A percentile compares a stretch with the other conserved stretches of the same genome.
These are phyloP conservation scores for Acacia pycnantha DNA, from an alignment of 331 rosid genomes.

Conservation along the genomic window DNA sequence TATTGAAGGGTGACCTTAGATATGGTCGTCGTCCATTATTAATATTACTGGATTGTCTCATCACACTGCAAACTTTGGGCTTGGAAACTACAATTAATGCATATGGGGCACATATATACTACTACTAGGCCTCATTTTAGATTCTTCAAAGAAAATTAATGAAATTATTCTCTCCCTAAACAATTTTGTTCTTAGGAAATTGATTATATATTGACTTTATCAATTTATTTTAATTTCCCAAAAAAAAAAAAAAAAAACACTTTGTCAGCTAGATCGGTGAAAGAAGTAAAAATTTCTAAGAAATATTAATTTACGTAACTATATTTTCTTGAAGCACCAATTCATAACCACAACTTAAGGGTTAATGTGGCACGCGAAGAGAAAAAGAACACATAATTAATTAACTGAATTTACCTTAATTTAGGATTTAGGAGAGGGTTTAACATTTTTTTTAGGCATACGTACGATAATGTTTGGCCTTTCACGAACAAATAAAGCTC, in stretches of 20 bases:
- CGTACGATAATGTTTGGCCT: background rate
- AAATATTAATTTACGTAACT: no score
- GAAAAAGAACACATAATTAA: background rate
- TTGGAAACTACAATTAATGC: background rate
- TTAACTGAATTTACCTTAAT: background rate
- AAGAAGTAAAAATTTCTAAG: no score
- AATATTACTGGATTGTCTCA: no score
- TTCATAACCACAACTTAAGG: background rate
- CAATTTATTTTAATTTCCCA: no score
- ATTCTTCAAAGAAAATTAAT: no score
- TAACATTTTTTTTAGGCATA: background rate
- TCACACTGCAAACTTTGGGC: background rate
- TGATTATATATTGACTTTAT: no score
- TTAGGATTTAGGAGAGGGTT: background rate
- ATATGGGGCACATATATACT: background rate
- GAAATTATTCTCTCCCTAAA: no score
- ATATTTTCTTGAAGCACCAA: background rate
- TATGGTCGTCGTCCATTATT: no score
- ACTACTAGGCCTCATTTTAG: background rate
- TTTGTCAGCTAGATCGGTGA: background rate
- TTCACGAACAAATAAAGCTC: background rate
- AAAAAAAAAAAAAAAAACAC: no score
- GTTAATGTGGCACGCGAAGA: background rate
- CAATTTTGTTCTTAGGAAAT: background rate
- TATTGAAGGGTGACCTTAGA: no score